Base-by-base conservation (phyloP, 257 asterid genomes). In the Echites panduratus region DNA sequence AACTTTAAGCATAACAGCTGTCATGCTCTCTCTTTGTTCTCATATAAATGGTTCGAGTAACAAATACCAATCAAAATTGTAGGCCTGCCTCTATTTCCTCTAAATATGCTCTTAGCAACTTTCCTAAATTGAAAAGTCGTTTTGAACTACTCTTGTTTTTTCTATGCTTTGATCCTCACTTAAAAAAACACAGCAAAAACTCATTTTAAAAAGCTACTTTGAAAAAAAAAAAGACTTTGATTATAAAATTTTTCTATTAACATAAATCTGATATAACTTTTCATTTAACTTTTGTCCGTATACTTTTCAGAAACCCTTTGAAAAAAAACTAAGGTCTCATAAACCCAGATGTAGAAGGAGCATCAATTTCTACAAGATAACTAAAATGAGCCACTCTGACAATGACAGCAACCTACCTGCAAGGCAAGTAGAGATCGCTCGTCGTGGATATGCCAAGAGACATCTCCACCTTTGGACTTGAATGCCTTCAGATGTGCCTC, bases 361-460 rank as follows among this genome's bases (percentile, higher is more conserved):
- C 6, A 38, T 19, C 69, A 7, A 38, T 38, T 38, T 38, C 22
- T 27, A 64, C 3, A n/a, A 54, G 27, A 40, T 19, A 61, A 56
- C 29, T n/a, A 17, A 71, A 43, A 41, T 76, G 32, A 48, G 45
- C 66, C 52, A n/a, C n/a, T 26, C 12, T 40, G 59, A 69, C 27
- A 56, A 63, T 27, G 38, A 76, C 7, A 7, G 54, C 66, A 63
- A 73, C 76, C 45, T 20, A 95, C 99, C 92, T 95, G 99, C 72
- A 95, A 94, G 66, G 99, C 99, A 71, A 95, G 81, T 83, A 92
- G 99, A 38, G 99, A 89, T 2, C 97, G 79, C 71, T 92, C 99
- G 27, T 95, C 99, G 54, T 95, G 99, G 76, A 95, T 95, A 80
- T 95, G 98, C 99, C 98, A 95, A 29, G 97, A 90, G 73, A 95